Conservation (phyloP, 139 green algal species). For the Helicosporidium sp. region DNA sequence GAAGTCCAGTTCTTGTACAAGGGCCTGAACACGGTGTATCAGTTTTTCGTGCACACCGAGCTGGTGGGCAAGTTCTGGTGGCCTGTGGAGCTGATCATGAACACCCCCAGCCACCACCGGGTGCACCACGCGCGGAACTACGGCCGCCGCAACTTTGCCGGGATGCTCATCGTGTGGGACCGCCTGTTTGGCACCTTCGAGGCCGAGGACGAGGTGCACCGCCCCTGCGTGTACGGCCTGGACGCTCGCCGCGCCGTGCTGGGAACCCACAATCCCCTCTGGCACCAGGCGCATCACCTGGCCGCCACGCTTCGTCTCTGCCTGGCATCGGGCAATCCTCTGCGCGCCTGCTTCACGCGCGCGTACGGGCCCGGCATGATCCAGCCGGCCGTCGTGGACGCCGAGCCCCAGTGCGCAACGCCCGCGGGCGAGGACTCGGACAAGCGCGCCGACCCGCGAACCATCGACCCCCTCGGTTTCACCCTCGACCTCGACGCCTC, state of each 20-base stretch:
- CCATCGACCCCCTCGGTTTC: background rate
- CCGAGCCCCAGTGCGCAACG: background rate
- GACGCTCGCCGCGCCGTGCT: constrained; percentile 1
- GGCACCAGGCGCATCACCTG: constrained; percentile 13
- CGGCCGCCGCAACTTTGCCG: constrained; percentile 8
- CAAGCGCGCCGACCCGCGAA: background rate
- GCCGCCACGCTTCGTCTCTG: constrained; percentile 5
- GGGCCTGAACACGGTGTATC: constrained; percentile 1
- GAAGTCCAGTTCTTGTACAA: background rate
- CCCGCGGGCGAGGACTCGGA: background rate
- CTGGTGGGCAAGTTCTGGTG: constrained; percentile 6
- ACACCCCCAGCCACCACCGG: constrained; percentile 16
- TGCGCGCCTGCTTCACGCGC: constrained; percentile 1
- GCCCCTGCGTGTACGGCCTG: constrained; percentile 11
- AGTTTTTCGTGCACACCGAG: constrained; percentile 16
- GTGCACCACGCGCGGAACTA: constrained; percentile 21
- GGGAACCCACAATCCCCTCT: constrained; percentile 16
- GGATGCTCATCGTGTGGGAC: constrained; percentile 20
- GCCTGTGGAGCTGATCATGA: constrained; percentile 7
- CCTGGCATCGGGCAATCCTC: background rate
- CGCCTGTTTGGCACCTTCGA: constrained; percentile 17
- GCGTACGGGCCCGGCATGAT: constrained; percentile 5
- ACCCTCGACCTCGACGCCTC: background rate
- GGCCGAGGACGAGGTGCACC: background rate
- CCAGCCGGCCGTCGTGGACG: constrained; percentile 2